phyloP scores from a whole-genome alignment of 129 eudicot species.

The Lactuca saligna region DNA sequence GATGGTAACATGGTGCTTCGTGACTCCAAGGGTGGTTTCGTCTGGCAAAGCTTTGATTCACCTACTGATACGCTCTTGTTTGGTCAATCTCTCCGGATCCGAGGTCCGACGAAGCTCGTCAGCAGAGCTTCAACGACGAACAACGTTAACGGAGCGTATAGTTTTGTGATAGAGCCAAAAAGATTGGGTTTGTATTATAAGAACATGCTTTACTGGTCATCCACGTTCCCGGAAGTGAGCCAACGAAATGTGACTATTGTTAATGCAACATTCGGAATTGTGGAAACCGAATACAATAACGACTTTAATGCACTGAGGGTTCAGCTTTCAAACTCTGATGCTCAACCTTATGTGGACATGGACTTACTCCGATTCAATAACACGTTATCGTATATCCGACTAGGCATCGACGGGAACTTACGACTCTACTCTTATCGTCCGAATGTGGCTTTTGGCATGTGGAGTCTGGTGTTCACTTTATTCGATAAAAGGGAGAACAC shows the following conservation, averaged over 20 bases:
- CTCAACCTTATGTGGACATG: neutral
- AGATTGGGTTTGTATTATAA: conserved; percentile 38
- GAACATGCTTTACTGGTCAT: conserved; percentile 28
- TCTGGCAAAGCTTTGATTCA: conserved; percentile 68
- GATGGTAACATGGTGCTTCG: conserved; percentile 50
- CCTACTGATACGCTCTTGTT: conserved; percentile 51
- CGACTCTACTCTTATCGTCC: conserved; percentile 40
- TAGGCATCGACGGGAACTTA: conserved; percentile 57
- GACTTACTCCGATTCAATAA: conserved; percentile 31
- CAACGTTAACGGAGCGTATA: conserved; percentile 42
- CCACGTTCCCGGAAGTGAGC: conserved; percentile 22
- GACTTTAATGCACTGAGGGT: neutral
- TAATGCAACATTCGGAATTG: conserved; percentile 10
- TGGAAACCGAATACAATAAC: conserved; percentile 20
- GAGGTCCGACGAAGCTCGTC: conserved; percentile 35
- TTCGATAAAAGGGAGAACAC: conserved; percentile 17
- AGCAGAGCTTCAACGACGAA: conserved; percentile 40
- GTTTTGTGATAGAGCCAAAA: conserved; percentile 35
- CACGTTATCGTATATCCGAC: conserved; percentile 44
- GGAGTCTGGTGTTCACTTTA: conserved; percentile 39
- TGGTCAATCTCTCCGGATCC: conserved; percentile 38
- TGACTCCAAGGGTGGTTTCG: conserved; percentile 32
- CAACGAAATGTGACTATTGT: conserved; percentile 2
- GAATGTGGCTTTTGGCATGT: conserved; percentile 25
- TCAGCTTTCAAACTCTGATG: neutral